Percentiles rank a stretch among this genome's conserved stretches.
phyloP scores from a whole-genome alignment of 345 rosid species.

The Syzygium grande region DNA sequence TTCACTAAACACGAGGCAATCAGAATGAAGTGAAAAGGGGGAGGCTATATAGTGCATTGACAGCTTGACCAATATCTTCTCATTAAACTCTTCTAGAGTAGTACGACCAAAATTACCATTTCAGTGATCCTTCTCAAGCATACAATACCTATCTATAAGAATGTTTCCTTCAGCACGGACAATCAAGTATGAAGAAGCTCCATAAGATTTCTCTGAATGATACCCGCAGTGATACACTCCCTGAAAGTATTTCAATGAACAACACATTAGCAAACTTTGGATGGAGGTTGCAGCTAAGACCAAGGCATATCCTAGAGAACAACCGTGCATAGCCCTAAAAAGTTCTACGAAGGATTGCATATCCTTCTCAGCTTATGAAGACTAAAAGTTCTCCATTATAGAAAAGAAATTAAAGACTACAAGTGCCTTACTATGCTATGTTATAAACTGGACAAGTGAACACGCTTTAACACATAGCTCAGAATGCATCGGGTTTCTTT shows the following conservation, averaged over 20 bases:
- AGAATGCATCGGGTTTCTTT: neutral
- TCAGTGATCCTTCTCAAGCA: neutral
- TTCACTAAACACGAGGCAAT: neutral
- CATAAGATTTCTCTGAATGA: slow-evolving; percentile 57
- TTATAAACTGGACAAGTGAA: neutral
- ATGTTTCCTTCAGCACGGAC: slow-evolving; percentile 52
- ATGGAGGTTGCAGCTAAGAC: neutral
- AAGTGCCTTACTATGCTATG: neutral
- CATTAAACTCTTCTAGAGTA: neutral
- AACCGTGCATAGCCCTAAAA: neutral
- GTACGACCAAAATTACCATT: neutral
- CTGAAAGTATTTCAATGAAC: slow-evolving; percentile 17
- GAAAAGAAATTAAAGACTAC: neutral
- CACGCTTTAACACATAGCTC: neutral
- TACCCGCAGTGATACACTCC: slow-evolving; percentile 63
- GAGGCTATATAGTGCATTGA: neutral
- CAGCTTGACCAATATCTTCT: neutral
- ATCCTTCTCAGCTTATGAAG: neutral
- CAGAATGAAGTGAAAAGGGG: neutral
- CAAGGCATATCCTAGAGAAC: neutral
- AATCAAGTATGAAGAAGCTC: slow-evolving; percentile 54
- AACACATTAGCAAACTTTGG: neutral
- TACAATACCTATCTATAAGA: slow-evolving; percentile 46
- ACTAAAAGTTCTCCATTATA: neutral
- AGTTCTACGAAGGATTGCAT: neutral